A percentile compares a stretch with the other conserved stretches of the same genome.
phyloP scores from a whole-genome alignment of 2,329 filamentous ascomycete species.

The Colletotrichum horii region DNA sequence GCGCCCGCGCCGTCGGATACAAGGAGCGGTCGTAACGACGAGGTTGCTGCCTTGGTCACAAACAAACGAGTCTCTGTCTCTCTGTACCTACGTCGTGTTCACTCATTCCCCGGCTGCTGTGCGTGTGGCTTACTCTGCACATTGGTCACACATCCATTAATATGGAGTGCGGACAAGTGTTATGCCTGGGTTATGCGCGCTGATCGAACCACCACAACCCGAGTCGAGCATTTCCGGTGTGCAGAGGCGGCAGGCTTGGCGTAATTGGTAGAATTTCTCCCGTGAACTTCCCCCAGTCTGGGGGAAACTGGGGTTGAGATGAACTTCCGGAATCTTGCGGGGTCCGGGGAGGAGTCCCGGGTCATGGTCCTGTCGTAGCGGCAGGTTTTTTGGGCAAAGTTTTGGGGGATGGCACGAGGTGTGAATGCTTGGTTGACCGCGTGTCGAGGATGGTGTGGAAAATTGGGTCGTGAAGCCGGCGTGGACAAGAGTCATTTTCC shows the following conservation, averaged over 20 bases:
- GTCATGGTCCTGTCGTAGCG: neutral
- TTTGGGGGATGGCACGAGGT: neutral
- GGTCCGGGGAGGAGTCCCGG: slow-evolving; percentile 8
- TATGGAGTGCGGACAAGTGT: neutral
- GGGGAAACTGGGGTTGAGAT: slow-evolving; percentile 11
- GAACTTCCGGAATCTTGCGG: slow-evolving; percentile 2
- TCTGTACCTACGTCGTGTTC: neutral
- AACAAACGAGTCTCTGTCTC: neutral
- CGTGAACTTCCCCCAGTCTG: slow-evolving; percentile 5
- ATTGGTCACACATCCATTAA: neutral
- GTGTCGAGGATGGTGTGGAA: neutral
- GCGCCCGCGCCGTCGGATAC: neutral
- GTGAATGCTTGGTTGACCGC: neutral
- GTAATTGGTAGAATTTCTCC: neutral
- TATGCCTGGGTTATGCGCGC: neutral
- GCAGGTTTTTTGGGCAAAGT: neutral
- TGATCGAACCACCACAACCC: neutral
- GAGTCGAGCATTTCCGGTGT: neutral
- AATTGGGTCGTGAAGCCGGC: neutral
- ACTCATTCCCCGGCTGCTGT: neutral
- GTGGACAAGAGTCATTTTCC: neutral
- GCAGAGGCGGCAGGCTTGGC: neutral
- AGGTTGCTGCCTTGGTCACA: neutral
- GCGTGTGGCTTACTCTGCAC: neutral
- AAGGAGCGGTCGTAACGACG: neutral